A percentile compares a stretch with the other conserved stretches of the same genome.
Evolutionary conservation across 116 monocot species (phyloP).

Genomic region (Zostera marina): DNA sequence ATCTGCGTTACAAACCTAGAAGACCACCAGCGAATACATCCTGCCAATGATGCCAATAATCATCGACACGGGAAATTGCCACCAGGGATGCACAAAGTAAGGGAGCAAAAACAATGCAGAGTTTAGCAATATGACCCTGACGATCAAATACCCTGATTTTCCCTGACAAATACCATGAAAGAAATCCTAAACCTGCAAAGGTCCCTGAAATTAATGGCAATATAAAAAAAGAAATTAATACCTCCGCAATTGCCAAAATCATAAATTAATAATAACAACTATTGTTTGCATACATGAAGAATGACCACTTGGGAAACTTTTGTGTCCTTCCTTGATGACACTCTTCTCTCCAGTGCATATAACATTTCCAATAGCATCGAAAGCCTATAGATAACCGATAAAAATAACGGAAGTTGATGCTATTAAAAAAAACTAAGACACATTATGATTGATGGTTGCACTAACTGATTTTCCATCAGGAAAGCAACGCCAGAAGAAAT

Average conservation of each 20-base stretch:
- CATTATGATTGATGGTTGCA: not conserved
- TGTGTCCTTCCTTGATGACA: conserved; percentile 39
- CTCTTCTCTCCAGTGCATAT: conserved; percentile 33
- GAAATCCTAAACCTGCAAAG: conserved; percentile 51
- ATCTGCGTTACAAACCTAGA: conserved; percentile 21
- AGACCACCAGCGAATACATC: conserved; percentile 57
- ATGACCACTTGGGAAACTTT: conserved; percentile 63
- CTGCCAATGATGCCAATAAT: conserved; percentile 63
- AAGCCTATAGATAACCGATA: conserved; percentile 8
- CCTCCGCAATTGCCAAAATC: not conserved
- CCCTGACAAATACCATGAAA: conserved; percentile 38
- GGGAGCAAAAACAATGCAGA: conserved; percentile 45
- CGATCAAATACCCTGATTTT: conserved; percentile 40
- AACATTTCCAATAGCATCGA: conserved; percentile 26
- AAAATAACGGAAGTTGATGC: not conserved
- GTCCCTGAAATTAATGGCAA: conserved; percentile 11
- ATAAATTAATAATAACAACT: not conserved
- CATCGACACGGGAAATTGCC: conserved; percentile 51
- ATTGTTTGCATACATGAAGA: conserved; percentile 31
- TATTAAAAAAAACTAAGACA: not conserved
- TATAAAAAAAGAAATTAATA: not conserved
- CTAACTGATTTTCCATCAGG: conserved; percentile 63
- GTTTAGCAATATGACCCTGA: conserved; percentile 36
- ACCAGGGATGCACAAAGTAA: conserved; percentile 34
- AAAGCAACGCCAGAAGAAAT: conserved; percentile 98